Base-by-base conservation (phyloP, 139 green algal genomes). In the Volvox africanus region DNA sequence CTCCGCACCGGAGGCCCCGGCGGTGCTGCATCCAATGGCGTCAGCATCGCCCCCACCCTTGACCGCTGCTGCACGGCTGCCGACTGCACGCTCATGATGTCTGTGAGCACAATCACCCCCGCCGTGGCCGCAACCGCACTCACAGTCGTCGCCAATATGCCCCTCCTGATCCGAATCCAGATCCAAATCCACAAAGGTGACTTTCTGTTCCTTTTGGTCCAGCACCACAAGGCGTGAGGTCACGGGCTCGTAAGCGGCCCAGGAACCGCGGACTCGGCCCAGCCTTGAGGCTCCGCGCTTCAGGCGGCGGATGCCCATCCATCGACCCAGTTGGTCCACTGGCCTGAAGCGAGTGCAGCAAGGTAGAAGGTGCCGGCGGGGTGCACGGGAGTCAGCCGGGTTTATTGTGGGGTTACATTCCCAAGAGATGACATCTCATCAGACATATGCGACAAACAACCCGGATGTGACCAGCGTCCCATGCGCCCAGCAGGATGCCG, bases 241-340 rank as follows among this genome's bases (percentile, higher is more conserved):
- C 18, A 33, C 81, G 61, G 81, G 30, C 30, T 24, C 81, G 18
- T 87, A 87, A 1, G 61, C 81, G n/a, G 24, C 61, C 36, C 81
- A 87, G 30, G 61, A 20, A 33, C 81, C 81, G 18, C 61, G 61
- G 30, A 87, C 81, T 32, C 61, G 61, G 0, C 1, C 14, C 61
- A 77, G 61, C 16, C 36, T 19, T 32, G 61, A 16, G 30, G 81
- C 81, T 5, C 0, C 30, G 11, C n/a, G 30, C 30, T 22, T 17
- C 81, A 87, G 81, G 13, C 61, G 81, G 61, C 81, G 81, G 18
- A 77, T 76, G 61, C 81, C 81, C 61, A 78, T 32, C 81, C 81
- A 87, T 9, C 81, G 81, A 24, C 81, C 61, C 61, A 87, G 61
- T 2, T 76, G 61, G 6, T 61, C 61, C 2, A 62, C 61, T 1